These are phyloP conservation scores for carrot (Daucus carota) DNA, from an alignment of 129 eudicot species.

Conservation along the genomic window DH1_v3.0 NC_030386.2:39694501-39695000, in stretches of 20 bases:
- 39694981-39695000: constrained; percentile 53
- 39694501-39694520: constrained; percentile 66
- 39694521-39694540: constrained; percentile 35
- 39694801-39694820: constrained; percentile 50
- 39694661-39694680: constrained; percentile 42
- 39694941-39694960: constrained; percentile 47
- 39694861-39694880: constrained; percentile 36
- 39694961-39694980: constrained; percentile 37
- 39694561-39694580: constrained; percentile 56
- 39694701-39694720: constrained; percentile 38
- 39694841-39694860: constrained; percentile 44
- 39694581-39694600: constrained; percentile 66
- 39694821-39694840: constrained; percentile 25
- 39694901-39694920: constrained; percentile 42
- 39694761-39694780: constrained; percentile 52
- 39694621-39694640: constrained; percentile 38
- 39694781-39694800: constrained; percentile 37
- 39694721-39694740: constrained; percentile 43
- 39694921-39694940: constrained; percentile 48
- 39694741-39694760: constrained; percentile 53
- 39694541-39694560: constrained; percentile 65
- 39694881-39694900: constrained; percentile 41
- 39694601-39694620: constrained; percentile 56
- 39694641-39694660: constrained; percentile 37
- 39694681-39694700: constrained; percentile 34